A percentile compares a stretch with the other conserved stretches of the same genome.
Evolutionary conservation across 2,329 filamentous ascomycete genomes (phyloP).

Genomic region (Sarocladium kiliense): DNA sequence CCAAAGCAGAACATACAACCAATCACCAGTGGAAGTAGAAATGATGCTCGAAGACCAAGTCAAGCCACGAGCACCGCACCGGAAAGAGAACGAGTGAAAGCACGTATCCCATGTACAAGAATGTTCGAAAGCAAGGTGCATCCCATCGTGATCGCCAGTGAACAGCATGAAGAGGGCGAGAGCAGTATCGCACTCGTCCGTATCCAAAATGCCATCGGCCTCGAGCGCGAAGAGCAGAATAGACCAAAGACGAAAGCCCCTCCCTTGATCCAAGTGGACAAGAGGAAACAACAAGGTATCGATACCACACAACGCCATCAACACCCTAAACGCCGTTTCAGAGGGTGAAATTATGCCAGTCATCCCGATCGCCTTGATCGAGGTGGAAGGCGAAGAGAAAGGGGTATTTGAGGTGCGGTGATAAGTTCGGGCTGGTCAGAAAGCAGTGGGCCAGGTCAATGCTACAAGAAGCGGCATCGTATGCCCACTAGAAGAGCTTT

Average conservation of each 20-base stretch:
- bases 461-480: background rate
- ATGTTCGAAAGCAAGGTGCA: background rate
- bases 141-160: background rate
- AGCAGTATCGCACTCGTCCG: background rate
- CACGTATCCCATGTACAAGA: constrained; percentile 6
- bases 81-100: background rate
- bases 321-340: constrained; percentile 13
- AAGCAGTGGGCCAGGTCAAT: background rate
- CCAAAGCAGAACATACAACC: background rate
- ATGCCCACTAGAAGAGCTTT: background rate
- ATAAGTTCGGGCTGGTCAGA: background rate
- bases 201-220: background rate
- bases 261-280: background rate
- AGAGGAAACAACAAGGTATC: constrained; percentile 10
- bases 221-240: background rate
- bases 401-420: constrained; percentile 7
- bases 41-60: background rate
- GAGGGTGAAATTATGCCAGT: background rate
- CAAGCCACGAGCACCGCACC: constrained; percentile 3
- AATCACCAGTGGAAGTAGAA: background rate
- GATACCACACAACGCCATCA: constrained; percentile 11
- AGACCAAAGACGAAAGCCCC: background rate
- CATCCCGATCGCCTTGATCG: background rate
- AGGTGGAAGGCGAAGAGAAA: constrained; percentile 7
- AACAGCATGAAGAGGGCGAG: background rate